Conservation (phyloP, 805 yeast genomes). For the Nakazawaea siamensis region DNA sequence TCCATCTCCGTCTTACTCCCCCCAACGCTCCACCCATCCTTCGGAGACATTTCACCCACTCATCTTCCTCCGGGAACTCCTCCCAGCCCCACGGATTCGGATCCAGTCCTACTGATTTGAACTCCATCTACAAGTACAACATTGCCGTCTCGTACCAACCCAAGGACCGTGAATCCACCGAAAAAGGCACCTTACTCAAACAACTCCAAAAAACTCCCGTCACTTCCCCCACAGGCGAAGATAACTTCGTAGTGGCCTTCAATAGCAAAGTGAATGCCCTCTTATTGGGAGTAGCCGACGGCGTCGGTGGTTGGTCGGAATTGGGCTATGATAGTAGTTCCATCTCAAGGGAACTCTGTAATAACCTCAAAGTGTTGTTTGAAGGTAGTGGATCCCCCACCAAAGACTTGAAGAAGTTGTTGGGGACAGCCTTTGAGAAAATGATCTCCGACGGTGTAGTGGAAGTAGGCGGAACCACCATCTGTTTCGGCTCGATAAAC, state of each 20-base stretch:
- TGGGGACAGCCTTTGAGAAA: constrained; percentile 47
- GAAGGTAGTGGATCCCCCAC: constrained; percentile 12
- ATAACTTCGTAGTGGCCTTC: constrained; percentile 45
- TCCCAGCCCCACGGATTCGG: constrained; percentile 14
- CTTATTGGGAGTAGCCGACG: constrained; percentile 85
- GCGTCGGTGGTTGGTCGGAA: constrained; percentile 97
- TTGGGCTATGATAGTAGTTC: constrained; percentile 87
- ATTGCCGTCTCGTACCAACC: constrained; percentile 70
- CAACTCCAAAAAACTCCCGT: constrained; percentile 17
- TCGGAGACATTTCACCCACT: constrained; percentile 7
- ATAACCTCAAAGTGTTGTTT: constrained; percentile 37
- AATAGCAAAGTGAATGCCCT: constrained; percentile 28
- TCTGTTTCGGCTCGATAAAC: constrained; percentile 66
- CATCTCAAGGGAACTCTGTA: constrained; percentile 73
- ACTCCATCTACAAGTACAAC: constrained; percentile 32
- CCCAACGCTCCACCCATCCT: too few species aligned
- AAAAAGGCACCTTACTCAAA: constrained; percentile 27
- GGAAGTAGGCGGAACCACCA: constrained; percentile 90
- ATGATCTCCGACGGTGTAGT: constrained; percentile 50
- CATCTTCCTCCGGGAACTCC: constrained; percentile 12
- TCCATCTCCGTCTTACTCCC: background rate
- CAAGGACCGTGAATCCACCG: constrained; percentile 48
- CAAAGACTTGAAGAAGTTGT: constrained; percentile 22
- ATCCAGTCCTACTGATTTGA: constrained; percentile 9
- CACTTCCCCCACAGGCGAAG: constrained; percentile 68